These are phyloP conservation scores for Rhizopus arrhizus DNA, from an alignment of 371 early-diverging fungal genomes.

Conservation along the genomic window DNA sequence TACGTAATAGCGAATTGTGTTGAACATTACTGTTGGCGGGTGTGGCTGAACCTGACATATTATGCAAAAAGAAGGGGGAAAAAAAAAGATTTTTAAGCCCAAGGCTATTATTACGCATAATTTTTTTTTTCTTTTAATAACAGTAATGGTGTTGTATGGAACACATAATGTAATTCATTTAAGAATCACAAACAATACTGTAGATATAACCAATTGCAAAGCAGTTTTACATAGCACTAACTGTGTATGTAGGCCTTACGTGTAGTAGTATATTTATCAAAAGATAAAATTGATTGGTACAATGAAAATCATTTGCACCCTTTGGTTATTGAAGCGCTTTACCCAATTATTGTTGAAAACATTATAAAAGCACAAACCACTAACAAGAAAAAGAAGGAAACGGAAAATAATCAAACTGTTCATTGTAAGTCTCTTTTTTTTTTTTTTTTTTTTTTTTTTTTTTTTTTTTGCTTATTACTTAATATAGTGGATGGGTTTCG, in stretches of 20 bases:
- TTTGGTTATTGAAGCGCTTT: constrained; percentile 16
- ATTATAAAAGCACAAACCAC: neutral
- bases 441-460: neutral
- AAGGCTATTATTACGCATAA: neutral
- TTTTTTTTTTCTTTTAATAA: constrained; percentile 2
- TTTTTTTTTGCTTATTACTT: no score
- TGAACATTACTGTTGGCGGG: neutral
- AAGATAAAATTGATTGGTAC: constrained; percentile 29
- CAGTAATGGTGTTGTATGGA: neutral
- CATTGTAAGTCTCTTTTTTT: constrained; percentile 4
- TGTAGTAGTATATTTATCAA: constrained; percentile 17
- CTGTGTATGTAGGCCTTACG: constrained; percentile 17
- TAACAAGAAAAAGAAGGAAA: constrained; percentile 4
- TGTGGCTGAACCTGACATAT: neutral
- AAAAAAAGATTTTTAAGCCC: neutral
- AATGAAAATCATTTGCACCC: constrained; percentile 21
- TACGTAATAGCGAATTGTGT: neutral
- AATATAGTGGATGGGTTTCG: constrained; percentile 22
- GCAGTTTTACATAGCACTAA: no score
- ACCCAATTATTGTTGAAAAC: constrained; percentile 20
- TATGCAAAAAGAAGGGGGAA: neutral
- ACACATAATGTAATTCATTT: constrained; percentile 5
- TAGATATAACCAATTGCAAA: constrained; percentile 1
- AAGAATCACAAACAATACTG: constrained; percentile 21
- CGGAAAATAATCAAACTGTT: constrained; percentile 1